Evolutionary conservation across 2,329 filamentous ascomycete genomes (phyloP), one percentile per base, ranked within the genome.

Genomic region (Trichoderma sp.): DNA sequence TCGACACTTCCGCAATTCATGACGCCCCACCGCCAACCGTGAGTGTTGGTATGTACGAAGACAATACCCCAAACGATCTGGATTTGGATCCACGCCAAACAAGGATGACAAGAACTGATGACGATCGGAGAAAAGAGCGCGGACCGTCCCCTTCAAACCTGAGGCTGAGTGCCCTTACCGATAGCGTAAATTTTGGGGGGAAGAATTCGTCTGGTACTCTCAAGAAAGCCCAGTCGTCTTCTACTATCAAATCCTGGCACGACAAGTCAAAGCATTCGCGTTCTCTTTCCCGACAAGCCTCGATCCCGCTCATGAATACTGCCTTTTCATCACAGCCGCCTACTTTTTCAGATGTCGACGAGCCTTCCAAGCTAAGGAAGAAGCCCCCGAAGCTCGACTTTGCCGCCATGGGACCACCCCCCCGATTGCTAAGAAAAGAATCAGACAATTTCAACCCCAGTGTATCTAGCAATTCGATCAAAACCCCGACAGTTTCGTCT

Each of bases 211-310:
- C 81, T 3, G 82, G 78, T 66, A 68, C 74, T 17, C 70, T 85
- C 39, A 79, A 81, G 48, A 82, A 85, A 58, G 82, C 81, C 35
- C 79, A 81, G 54, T 88, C 86, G 2, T 82, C 79, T 42, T 86
- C 85, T 5, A 87, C 85, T n/a, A 82, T 87, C 68, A 79, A 79
- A 35, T 86, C 85, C 1, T 86, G 83, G 75, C 88, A 88, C 74
- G 85, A 88, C 76, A 84, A 84, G 72, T 75, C 83, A 5, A 86
- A 85, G 72, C 80, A 85, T 57, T 84, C 85, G 12, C 79, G 87
- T 5, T 80, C 84, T n/a, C 83, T 87, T 69, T 86, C 85, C 1
- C 86, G 87, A 72, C 86, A 88, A 73, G 87, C 86, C 0, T 87
- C 85, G 0, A 83, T 80, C 52, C 86, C 85, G 1, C 83, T 85